Evolutionary conservation across 768 basidiomycete genomes (phyloP), one percentile per base, ranked within the genome.

Genomic region (Suillus subluteus): DNA sequence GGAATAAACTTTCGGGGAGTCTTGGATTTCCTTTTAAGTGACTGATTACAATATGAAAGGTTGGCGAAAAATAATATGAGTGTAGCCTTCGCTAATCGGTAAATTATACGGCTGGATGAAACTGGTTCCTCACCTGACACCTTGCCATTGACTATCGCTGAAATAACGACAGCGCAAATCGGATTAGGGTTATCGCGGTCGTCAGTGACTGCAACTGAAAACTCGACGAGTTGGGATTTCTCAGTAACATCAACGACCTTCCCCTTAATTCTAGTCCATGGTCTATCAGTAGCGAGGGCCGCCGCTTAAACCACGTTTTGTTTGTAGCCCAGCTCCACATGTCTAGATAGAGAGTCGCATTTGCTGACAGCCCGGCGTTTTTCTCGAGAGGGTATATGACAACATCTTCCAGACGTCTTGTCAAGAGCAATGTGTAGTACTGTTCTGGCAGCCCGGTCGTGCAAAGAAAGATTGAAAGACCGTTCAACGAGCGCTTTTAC

Each of bases 251-350:
- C 5, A 32, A 32, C 16, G 12, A 35, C 32, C 4, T 35, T 55
- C 1, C 54, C 54, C 32, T 21, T 32, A 12, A 55, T 21, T 12
- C 55, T 56, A 9, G 55, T 56, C 11, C 6, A 56, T n/a, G n/a
- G n/a, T n/a, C n/a, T n/a, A n/a, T n/a, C n/a, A n/a, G n/a, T n/a
- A n/a, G n/a, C 56, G 12, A 7, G 35, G 3, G 6, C 35, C n/a
- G n/a, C 46, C 23, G 11, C 46, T 48, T 48, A n/a, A 23, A 48
- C n/a, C 46, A 58, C 35, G 2, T 13, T 21, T 37, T 11, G 13
- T 58, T 58, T 58, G 6, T n/a, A 58, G 21, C 56, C 56, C 56
- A 58, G 35, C 35, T n/a, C 56, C 56, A 58, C 56, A 58, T 58
- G 11, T 58, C 12, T 37, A 21, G 35, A 37, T 12, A 58, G 35